phyloP scores from a whole-genome alignment of 2,329 filamentous ascomycete genomes.

The Colletotrichum plurivorum region DNA sequence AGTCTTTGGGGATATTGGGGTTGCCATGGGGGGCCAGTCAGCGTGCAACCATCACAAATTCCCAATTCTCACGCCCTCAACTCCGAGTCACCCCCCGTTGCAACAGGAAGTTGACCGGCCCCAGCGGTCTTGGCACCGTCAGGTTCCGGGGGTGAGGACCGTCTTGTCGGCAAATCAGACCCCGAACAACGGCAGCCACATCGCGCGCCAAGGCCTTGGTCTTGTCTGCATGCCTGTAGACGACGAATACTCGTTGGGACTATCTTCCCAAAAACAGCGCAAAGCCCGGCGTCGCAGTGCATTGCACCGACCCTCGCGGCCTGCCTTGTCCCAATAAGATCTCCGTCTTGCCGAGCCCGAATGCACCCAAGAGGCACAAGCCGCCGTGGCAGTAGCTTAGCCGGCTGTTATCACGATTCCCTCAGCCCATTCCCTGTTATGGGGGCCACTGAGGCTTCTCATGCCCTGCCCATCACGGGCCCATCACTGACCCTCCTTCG shows the following conservation, averaged over 20 bases:
- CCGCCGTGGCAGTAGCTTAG: background rate
- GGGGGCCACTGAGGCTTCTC: too few relatives aligned
- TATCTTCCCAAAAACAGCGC: conserved; percentile 8
- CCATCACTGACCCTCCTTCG: conserved; percentile 1
- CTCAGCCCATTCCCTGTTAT: conserved; percentile 9
- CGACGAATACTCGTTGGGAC: background rate
- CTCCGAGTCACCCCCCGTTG: conserved; percentile 2
- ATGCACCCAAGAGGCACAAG: background rate
- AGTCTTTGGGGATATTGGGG: conserved; percentile 6
- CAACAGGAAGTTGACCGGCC: conserved; percentile 18
- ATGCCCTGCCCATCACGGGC: background rate
- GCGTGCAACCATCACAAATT: background rate
- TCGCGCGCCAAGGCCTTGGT: conserved; percentile 25
- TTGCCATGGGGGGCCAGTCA: conserved; percentile 1
- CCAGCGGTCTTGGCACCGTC: conserved; percentile 8
- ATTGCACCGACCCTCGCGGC: conserved; percentile 22
- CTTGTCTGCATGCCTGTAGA: background rate
- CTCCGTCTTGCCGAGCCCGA: background rate
- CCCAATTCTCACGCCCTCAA: background rate
- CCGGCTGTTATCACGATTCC: background rate
- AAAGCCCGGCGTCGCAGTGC: conserved; percentile 23
- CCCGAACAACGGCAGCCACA: conserved; percentile 17
- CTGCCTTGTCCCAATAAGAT: background rate
- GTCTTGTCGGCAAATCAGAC: conserved; percentile 14
- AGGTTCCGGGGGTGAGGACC: conserved; percentile 2